Evolutionary conservation across 2,329 filamentous ascomycete species (phyloP), one percentile per base, ranked within the genome.

Genomic region (Dactylellina leptospora): DNA sequence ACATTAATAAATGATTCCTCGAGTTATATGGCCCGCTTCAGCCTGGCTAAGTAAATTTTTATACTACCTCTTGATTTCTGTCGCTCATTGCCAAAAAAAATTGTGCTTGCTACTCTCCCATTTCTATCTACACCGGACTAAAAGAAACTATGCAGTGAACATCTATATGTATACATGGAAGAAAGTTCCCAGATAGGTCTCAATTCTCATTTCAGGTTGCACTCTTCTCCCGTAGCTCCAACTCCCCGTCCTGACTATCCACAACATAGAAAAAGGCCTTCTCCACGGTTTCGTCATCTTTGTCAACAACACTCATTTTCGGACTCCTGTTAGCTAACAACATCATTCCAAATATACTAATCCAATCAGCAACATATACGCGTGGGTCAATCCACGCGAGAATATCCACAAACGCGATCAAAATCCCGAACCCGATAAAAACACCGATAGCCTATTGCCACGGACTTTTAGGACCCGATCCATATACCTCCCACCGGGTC

Each of bases 401-500:
- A 13, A 53, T 22, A 18, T 53, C 48, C 6, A 53, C 16, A 53
- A 53, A 36, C 16, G 27, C 48, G 16, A 53, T 38, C 27, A 53
- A 18, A 38, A 53, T 23, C 38, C 27, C 48, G 28, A 53, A 20
- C 13, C 13, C 30, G 33, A 55, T 3, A 22, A 55, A 40, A 2
- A 18, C 20, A 6, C 51, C 51, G 13, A 56, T 56, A 28, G 2
- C 22, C 53, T 38, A 56, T 30, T 56, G 22, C 36, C 53, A 56
- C 10, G 36, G 9, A 9, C 44, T 20, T 16, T 38, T 44, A 2
- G 53, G 36, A n/a, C 53, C 23, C 11, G 53, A 56, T 44, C 53
- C 53, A 38, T 56, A 56, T 4, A 56, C 25, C 10, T 56, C 53
- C 53, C 36, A 56, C 13, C 53, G 33, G n/a, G n/a, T n/a, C n/a